phyloP scores from a whole-genome alignment of 1,284 basidiomycete species.

The Austroboletus novae-zelandiae region DNA sequence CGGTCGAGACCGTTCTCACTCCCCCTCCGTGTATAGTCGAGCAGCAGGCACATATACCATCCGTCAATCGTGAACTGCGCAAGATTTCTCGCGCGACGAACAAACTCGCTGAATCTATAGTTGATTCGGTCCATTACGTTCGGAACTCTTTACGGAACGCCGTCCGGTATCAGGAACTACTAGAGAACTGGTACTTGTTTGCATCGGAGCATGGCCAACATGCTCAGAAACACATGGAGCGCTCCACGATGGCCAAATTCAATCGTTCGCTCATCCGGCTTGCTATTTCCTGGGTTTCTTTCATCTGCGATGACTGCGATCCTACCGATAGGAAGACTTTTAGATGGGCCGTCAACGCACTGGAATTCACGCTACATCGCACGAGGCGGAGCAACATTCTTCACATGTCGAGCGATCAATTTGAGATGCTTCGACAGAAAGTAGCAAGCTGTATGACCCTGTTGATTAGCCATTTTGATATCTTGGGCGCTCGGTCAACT shows the following conservation, averaged over 20 bases:
- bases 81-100: conserved; percentile 90
- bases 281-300: conserved; percentile 96
- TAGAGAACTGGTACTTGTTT: conserved; percentile 96
- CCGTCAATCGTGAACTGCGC: conserved; percentile 86
- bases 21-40: conserved; percentile 71
- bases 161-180: conserved; percentile 77
- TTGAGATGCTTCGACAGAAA: conserved; percentile 85
- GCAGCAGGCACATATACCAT: conserved; percentile 89
- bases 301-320: conserved; percentile 98
- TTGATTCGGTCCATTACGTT: conserved; percentile 86
- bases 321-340: conserved; percentile 96
- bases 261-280: conserved; percentile 82
- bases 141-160: conserved; percentile 64
- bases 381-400: conserved; percentile 92
- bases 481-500: conserved; percentile 88
- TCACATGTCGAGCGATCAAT: conserved; percentile 85
- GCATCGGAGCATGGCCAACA: conserved; percentile 94
- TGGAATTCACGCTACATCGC: conserved; percentile 91
- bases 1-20: conserved; percentile 40
- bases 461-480: conserved; percentile 96
- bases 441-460: conserved; percentile 97
- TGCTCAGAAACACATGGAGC: conserved; percentile 86
- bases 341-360: conserved; percentile 96
- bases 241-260: conserved; percentile 68
- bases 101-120: conserved; percentile 89